Conservation (phyloP, 2,329 filamentous ascomycete genomes). For the Sarocladium kiliense region DNA sequence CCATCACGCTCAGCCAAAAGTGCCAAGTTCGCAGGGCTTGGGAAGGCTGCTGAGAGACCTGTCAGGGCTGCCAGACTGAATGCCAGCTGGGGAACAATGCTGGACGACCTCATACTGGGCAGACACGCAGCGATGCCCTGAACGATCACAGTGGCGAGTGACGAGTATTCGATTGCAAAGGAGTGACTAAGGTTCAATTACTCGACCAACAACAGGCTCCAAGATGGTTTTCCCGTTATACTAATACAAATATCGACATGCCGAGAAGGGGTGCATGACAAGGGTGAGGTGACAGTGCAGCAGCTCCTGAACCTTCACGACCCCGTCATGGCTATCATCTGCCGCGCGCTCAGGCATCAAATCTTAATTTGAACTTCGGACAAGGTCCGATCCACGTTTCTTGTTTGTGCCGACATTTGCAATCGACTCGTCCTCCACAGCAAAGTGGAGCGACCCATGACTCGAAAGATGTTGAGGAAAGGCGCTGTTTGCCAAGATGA, state of each 20-base stretch:
- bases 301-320: too few species aligned
- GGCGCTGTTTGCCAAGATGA: too few species aligned
- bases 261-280: not conserved
- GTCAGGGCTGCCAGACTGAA: constrained; percentile 11
- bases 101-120: not conserved
- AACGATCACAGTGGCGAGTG: too few species aligned
- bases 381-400: too few species aligned
- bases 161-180: not conserved
- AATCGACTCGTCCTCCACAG: too few species aligned
- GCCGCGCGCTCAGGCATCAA: too few species aligned
- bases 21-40: constrained; percentile 11
- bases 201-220: not conserved
- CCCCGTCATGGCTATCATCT: too few species aligned
- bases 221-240: not conserved
- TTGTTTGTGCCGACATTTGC: too few species aligned
- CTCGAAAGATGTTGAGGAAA: too few species aligned
- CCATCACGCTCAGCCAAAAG: constrained; percentile 11
- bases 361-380: too few species aligned
- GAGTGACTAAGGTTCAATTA: not conserved
- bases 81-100: not conserved
- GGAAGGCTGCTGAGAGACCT: constrained; percentile 12
- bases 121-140: not conserved
- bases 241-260: not conserved
- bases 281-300: too few species aligned
- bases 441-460: too few species aligned